These are phyloP conservation scores for Hymenoscyphus infarciens DNA, from an alignment of 2,329 filamentous ascomycete species.

Conservation along the genomic window DNA sequence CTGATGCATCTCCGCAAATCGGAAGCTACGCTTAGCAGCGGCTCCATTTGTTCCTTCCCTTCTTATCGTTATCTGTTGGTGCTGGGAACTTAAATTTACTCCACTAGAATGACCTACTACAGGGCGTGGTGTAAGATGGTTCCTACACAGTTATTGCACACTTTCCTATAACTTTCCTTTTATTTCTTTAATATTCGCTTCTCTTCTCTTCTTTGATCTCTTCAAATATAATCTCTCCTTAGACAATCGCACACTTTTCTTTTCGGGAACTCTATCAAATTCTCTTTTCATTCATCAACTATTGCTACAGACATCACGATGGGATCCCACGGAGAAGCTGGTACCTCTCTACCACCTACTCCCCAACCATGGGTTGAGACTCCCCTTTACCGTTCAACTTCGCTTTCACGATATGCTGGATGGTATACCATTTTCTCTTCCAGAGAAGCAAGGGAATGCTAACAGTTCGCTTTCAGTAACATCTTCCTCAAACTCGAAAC, in stretches of 20 bases:
- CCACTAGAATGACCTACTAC: not conserved
- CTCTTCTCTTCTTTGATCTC: not conserved
- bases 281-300: slow-evolving; percentile 1
- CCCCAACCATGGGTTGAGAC: slow-evolving; percentile 31
- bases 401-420: slow-evolving; percentile 31
- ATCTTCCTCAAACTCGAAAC: slow-evolving; percentile 86
- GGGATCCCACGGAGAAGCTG: slow-evolving; percentile 17
- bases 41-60: not conserved
- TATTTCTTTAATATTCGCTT: not conserved
- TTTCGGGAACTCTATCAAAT: not conserved
- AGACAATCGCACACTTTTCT: no score
- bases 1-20: not conserved
- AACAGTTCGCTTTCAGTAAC: slow-evolving; percentile 36
- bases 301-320: slow-evolving; percentile 6
- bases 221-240: not conserved
- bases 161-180: not conserved
- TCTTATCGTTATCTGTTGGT: not conserved
- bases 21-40: not conserved
- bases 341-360: slow-evolving; percentile 20
- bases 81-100: not conserved
- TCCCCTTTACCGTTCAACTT: slow-evolving; percentile 26
- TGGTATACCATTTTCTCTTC: slow-evolving; percentile 22
- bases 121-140: not conserved
- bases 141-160: not conserved
- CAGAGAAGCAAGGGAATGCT: not conserved